Conservation (phyloP, 2,329 filamentous ascomycete species). For the Trichophyton simii region DNA sequence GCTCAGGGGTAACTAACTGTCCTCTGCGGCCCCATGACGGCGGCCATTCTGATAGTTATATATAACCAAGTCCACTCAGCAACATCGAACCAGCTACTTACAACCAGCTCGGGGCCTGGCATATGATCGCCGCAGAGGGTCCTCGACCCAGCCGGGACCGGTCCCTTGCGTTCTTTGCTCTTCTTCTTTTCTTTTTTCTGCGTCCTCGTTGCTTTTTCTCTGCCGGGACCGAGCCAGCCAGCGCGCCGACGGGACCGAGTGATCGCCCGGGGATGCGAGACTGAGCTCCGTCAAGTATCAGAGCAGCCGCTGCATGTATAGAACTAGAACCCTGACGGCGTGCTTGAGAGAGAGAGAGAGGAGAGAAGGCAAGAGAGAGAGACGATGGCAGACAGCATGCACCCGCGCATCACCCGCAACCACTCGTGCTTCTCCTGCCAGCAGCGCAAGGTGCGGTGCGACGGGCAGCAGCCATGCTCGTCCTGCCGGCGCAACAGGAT, state of each 20-base stretch:
- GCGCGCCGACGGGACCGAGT: no score
- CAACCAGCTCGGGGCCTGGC: no score
- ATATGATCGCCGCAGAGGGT: no score
- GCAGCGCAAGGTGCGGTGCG: constrained; percentile 21
- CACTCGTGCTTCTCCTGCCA: constrained; percentile 19
- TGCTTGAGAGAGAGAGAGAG: no score
- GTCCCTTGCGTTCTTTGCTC: neutral
- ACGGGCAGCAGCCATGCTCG: constrained; percentile 18
- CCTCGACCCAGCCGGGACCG: neutral
- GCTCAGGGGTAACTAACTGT: neutral
- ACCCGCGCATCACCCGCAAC: neutral
- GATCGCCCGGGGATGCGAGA: no score
- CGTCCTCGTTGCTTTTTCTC: neutral
- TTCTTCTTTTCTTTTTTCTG: neutral
- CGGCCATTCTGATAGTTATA: no score
- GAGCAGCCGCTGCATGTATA: neutral
- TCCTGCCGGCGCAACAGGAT: constrained; percentile 16
- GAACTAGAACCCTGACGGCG: no score
- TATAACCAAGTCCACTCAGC: no score
- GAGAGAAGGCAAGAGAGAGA: no score
- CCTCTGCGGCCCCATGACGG: neutral
- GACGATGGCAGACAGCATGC: neutral
- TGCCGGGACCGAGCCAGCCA: neutral
- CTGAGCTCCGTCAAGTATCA: neutral
- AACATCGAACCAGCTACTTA: no score